Evolutionary conservation across 257 asterid species (phyloP).

Genomic region (Voacanga thouarsii): DNA sequence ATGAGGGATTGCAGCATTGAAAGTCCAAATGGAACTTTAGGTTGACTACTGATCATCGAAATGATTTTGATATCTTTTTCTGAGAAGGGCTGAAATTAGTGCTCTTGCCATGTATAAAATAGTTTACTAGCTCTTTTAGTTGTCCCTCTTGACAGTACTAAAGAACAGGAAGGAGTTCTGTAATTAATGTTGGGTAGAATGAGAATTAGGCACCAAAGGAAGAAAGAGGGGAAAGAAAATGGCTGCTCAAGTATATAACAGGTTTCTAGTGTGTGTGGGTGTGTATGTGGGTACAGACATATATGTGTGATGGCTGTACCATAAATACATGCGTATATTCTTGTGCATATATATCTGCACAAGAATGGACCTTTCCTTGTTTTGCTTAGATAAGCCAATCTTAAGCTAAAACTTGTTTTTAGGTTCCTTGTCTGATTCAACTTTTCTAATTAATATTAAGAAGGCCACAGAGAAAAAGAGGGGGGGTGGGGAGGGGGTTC

Average conservation of each 20-base stretch:
- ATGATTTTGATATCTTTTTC: neutral
- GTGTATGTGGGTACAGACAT: neutral
- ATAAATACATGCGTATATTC: neutral
- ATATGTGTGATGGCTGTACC: neutral
- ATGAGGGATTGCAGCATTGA: neutral
- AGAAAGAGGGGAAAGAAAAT: neutral
- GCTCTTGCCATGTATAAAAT: neutral
- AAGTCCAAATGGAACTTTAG: neutral
- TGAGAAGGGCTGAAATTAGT: neutral
- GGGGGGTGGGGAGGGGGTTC: too few species aligned
- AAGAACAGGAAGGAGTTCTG: neutral
- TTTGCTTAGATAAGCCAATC: neutral
- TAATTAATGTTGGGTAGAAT: neutral
- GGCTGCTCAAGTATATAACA: neutral
- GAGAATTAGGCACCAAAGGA: neutral
- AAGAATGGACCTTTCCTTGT: neutral
- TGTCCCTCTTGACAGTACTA: neutral
- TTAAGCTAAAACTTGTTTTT: neutral
- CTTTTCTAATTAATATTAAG: neutral
- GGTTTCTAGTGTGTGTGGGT: neutral
- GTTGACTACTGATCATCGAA: neutral
- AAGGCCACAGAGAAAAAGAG: neutral
- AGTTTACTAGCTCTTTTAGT: neutral
- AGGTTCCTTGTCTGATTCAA: neutral
- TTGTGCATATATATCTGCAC: neutral